Conservation (phyloP, 176 grass and related monocot species). For the Ensete glaucum region DNA sequence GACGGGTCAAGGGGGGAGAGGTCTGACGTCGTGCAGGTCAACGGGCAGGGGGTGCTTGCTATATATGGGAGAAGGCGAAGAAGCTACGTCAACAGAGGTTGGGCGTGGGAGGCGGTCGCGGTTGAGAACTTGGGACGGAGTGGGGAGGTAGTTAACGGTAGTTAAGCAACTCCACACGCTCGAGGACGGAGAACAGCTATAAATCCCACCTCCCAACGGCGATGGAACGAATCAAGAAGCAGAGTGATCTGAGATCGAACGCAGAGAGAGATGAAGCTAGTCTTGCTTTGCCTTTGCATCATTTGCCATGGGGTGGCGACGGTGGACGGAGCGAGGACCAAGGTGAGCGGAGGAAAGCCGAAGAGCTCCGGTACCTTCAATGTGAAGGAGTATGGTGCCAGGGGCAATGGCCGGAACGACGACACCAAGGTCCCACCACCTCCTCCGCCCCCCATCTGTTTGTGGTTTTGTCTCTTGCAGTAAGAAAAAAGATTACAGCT, state of each 20-base stretch:
- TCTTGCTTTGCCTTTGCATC: background rate
- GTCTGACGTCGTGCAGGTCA: no score
- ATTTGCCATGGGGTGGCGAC: background rate
- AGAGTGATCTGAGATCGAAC: background rate
- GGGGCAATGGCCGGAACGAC: constrained; percentile 3
- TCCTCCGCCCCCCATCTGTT: background rate
- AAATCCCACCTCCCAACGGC: background rate
- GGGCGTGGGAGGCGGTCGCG: no score
- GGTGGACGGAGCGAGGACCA: background rate
- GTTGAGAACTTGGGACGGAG: background rate
- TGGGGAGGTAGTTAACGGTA: background rate
- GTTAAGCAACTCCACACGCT: background rate
- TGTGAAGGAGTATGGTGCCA: constrained; percentile 15
- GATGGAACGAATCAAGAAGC: background rate
- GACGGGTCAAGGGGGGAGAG: no score
- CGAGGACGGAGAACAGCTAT: background rate
- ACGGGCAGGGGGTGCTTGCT: no score
- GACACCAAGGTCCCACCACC: constrained; percentile 1
- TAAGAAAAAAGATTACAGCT: no score
- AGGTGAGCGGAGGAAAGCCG: background rate
- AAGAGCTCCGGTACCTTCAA: background rate
- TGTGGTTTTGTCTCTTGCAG: background rate
- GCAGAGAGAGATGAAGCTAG: background rate
- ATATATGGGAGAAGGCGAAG: no score
- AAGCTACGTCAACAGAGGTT: no score